Base-by-base conservation (phyloP, 805 yeast genomes). In the Metschnikowia shivogae region DNA sequence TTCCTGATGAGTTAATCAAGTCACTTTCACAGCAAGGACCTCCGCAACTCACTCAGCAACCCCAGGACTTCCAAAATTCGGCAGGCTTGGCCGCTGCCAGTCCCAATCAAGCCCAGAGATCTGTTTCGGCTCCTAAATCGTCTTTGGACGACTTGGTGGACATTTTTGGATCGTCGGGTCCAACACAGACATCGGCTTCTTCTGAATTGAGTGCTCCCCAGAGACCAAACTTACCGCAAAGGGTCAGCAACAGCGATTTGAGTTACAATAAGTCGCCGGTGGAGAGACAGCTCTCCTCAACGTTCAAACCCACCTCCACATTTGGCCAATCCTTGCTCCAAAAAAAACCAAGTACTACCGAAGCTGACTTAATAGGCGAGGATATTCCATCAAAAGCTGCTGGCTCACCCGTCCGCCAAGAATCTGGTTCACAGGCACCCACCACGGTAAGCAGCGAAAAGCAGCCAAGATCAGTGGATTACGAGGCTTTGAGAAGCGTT, bases 291-390 rank as follows among this genome's bases (percentile, higher is more conserved):
- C 55, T 69, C 59, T 50, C 71, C 49, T 59, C 62, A 53, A 57
- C 76, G 48, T 92, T 90, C 66, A 84, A 79, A 43, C 97, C 97
- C 30, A 75, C 89, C 13, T 89, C 97, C 0, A 67, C 77, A 9
- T 92, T 90, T 71, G 98, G 98, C 28, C 96, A 86, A 65, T 76
- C 76, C 30, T 73, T 90, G 43, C 58, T 74, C 43, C 57, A 61
- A 6, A 63, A 59, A 33, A 52, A 47, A 7, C 36, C 46, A 19
- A 33, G 36, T 48, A 2, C 52, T 54, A 22, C 47, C 8, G 39
- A 33, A 5, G 17, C 41, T 11, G 48, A 62, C 43, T 61, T 69
- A 36, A 54, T 70, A 40, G 68, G 68, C 4, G 73, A 65, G 7
- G 74, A 73, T 30, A 65, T 58, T 13, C 47, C 24, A 24, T 14